Conservation (phyloP, 192 early-diverging fungal genomes). For the Tieghemiomyces parasiticus region DNA sequence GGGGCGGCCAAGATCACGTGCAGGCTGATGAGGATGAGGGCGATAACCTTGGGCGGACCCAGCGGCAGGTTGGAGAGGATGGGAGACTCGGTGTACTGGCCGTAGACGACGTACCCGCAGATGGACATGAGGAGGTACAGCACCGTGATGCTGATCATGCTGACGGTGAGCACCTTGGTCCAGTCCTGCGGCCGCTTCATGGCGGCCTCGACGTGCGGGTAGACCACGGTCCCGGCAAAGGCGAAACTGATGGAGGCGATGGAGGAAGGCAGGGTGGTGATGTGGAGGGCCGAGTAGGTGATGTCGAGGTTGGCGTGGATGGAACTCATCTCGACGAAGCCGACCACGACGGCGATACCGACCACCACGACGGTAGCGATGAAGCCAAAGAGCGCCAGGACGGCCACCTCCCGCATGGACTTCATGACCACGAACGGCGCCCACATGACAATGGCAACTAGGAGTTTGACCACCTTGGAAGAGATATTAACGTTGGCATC, state of each 20-base stretch:
- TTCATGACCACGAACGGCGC: constrained; percentile 61
- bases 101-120: constrained; percentile 61
- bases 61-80: constrained; percentile 57
- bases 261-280: constrained; percentile 48
- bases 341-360: constrained; percentile 45
- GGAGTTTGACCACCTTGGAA: constrained; percentile 43
- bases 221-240: constrained; percentile 70
- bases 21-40: constrained; percentile 57
- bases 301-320: constrained; percentile 19
- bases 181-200: constrained; percentile 58
- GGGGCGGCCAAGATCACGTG: constrained; percentile 75
- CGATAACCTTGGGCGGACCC: constrained; percentile 37
- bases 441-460: constrained; percentile 39
- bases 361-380: constrained; percentile 58
- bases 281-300: constrained; percentile 38
- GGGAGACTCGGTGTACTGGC: constrained; percentile 44
- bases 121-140: constrained; percentile 55
- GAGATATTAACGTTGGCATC: constrained; percentile 23
- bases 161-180: constrained; percentile 42
- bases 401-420: constrained; percentile 63
- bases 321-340: constrained; percentile 28
- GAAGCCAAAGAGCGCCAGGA: constrained; percentile 59
- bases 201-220: constrained; percentile 70
- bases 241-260: constrained; percentile 69
- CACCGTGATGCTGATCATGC: constrained; percentile 44